These are phyloP conservation scores for Cenchrus purpureus DNA, from an alignment of 176 grass and related monocot genomes.

Conservation along the genomic window DNA sequence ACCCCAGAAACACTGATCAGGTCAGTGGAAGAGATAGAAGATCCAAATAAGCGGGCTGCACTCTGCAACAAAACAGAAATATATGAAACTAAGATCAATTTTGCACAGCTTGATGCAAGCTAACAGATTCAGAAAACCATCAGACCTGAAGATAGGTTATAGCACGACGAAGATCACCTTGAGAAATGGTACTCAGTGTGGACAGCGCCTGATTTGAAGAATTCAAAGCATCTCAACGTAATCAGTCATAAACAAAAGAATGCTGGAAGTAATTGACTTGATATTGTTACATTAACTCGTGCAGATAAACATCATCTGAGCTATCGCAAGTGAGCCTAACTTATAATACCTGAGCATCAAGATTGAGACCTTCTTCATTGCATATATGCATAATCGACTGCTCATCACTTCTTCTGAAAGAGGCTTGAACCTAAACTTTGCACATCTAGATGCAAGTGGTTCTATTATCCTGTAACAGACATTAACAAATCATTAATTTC, in stretches of 20 bases:
- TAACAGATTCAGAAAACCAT: constrained; percentile 13
- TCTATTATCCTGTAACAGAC: constrained; percentile 85
- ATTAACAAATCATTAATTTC: constrained; percentile 9
- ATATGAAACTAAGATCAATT: constrained; percentile 23
- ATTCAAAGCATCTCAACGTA: constrained; percentile 42
- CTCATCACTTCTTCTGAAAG: constrained; percentile 94
- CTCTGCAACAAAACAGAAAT: constrained; percentile 60
- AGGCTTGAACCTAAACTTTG: constrained; percentile 99
- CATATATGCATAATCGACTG: constrained; percentile 94
- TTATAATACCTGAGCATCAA: constrained; percentile 74
- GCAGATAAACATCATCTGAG: constrained; percentile 22
- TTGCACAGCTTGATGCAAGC: neutral
- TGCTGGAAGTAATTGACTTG: neutral
- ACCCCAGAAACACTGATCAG: constrained; percentile 99
- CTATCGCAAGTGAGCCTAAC: neutral
- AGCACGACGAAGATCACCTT: constrained; percentile 97
- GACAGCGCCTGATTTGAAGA: constrained; percentile 67
- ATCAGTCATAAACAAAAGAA: constrained; percentile 15
- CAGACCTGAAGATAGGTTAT: constrained; percentile 98
- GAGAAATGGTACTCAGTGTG: constrained; percentile 85
- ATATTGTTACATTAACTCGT: constrained; percentile 11
- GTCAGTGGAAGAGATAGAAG: constrained; percentile 81
- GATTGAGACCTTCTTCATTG: constrained; percentile 82
- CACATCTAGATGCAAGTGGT: constrained; percentile 96
- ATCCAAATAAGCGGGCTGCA: constrained; percentile 93